Evolutionary conservation across 2,329 filamentous ascomycete genomes (phyloP).

Genomic region (Sporothrix schenckii): DNA sequence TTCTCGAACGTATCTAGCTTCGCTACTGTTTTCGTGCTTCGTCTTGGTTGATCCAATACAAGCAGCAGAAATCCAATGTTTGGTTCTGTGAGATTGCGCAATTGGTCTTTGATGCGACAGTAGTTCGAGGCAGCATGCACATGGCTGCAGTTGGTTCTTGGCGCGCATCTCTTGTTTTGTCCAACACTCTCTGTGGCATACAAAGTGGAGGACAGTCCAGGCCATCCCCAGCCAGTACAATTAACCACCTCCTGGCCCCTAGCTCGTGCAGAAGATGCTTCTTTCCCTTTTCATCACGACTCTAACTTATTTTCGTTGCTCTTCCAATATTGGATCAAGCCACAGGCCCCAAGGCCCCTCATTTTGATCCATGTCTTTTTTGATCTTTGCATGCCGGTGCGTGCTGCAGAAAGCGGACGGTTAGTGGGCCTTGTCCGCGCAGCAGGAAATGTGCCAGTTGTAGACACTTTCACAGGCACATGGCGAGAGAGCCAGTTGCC

Average conservation of each 20-base stretch:
- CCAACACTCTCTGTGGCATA: neutral
- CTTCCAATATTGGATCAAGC: conserved; percentile 14
- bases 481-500: neutral
- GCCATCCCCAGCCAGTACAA: conserved; percentile 12
- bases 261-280: conserved; percentile 14
- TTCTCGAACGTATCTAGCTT: neutral
- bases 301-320: neutral
- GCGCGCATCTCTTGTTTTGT: neutral
- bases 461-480: conserved; percentile 2
- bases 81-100: neutral
- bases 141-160: conserved; percentile 13
- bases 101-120: neutral
- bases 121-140: neutral
- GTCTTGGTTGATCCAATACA: conserved; percentile 6
- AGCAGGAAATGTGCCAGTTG: conserved; percentile 19
- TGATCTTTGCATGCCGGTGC: conserved; percentile 11
- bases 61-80: neutral
- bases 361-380: neutral
- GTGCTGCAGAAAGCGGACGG: conserved; percentile 23
- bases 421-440: neutral
- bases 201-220: conserved; percentile 13
- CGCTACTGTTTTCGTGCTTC: neutral
- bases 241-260: conserved; percentile 22
- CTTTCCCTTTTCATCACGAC: conserved; percentile 26
- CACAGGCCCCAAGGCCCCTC: conserved; percentile 3